Percentiles rank a stretch among this genome's conserved stretches.
Evolutionary conservation across 352 stramenopile species (phyloP).

Genomic region (Globisporangium ultimum): DNA sequence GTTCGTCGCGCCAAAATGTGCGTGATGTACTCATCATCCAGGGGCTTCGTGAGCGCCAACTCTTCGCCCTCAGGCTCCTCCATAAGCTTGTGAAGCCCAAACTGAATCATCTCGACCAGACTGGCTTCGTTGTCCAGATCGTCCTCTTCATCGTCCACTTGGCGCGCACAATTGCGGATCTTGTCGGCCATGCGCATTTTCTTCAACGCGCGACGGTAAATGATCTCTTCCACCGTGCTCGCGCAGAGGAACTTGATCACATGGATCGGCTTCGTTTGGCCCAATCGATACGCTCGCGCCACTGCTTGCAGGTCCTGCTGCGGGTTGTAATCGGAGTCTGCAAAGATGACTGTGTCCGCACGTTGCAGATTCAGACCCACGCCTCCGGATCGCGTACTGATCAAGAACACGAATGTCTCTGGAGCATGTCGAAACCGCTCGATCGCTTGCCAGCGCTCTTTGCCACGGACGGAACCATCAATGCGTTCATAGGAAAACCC

Average conservation of each 20-base stretch:
- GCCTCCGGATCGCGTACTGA: conserved; percentile 70
- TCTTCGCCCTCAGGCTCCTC: conserved; percentile 23
- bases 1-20: conserved; percentile 37
- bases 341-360: conserved; percentile 83
- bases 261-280: conserved; percentile 75
- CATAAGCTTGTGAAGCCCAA: conserved; percentile 69
- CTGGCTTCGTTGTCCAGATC: conserved; percentile 43
- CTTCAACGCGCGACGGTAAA: conserved; percentile 62
- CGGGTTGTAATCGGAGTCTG: conserved; percentile 79
- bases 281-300: conserved; percentile 63
- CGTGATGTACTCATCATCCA: conserved; percentile 56
- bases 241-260: conserved; percentile 76
- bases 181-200: conserved; percentile 76
- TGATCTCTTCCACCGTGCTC: conserved; percentile 77
- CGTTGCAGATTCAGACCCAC: conserved; percentile 72
- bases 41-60: conserved; percentile 34
- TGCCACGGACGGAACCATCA: conserved; percentile 68
- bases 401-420: conserved; percentile 87
- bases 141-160: conserved; percentile 19
- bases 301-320: conserved; percentile 71
- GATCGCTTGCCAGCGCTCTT: conserved; percentile 79
- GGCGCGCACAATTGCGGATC: conserved; percentile 61
- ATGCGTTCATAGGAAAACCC: conserved; percentile 77
- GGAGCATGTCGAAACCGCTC: conserved; percentile 82
- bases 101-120: conserved; percentile 71